These are phyloP conservation scores for Eimeria sp. DNA, from an alignment of 169 alveolate species.

Conservation along the genomic window DNA sequence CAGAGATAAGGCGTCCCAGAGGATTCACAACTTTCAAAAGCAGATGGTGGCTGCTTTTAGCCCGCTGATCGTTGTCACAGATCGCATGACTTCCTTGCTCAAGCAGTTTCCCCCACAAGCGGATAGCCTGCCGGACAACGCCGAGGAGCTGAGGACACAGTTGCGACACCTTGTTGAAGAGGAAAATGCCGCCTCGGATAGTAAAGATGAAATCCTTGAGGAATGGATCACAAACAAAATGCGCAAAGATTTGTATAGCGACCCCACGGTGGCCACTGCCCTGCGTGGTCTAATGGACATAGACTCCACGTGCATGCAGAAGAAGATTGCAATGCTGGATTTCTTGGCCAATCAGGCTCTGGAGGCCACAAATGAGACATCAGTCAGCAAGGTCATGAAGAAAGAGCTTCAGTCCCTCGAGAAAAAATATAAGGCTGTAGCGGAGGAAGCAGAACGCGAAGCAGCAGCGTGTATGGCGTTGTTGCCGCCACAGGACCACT, in stretches of 20 bases:
- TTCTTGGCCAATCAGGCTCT: background rate
- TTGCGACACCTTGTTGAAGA: background rate
- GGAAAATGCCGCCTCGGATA: background rate
- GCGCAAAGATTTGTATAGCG: background rate
- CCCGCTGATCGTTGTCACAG: slow-evolving; percentile 8
- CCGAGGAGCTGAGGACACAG: slow-evolving; percentile 3
- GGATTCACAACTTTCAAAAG: slow-evolving; percentile 23
- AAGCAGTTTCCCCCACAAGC: slow-evolving; percentile 14
- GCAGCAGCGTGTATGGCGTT: slow-evolving; percentile 24
- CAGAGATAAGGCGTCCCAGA: background rate
- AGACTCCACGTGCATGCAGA: slow-evolving; percentile 4
- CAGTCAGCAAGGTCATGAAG: background rate
- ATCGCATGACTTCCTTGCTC: background rate
- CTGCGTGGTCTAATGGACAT: background rate
- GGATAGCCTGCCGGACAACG: background rate
- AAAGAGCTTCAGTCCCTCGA: background rate
- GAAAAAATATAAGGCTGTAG: background rate
- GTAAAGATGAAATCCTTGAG: background rate
- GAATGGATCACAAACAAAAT: background rate
- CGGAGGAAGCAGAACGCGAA: background rate
- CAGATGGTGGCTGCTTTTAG: background rate
- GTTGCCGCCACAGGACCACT: slow-evolving; percentile 32
- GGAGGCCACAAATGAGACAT: background rate
- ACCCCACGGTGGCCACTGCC: background rate
- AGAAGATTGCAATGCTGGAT: background rate